Conservation (phyloP, 2,329 filamentous ascomycete genomes). For the Massarina eburnea region DNA sequence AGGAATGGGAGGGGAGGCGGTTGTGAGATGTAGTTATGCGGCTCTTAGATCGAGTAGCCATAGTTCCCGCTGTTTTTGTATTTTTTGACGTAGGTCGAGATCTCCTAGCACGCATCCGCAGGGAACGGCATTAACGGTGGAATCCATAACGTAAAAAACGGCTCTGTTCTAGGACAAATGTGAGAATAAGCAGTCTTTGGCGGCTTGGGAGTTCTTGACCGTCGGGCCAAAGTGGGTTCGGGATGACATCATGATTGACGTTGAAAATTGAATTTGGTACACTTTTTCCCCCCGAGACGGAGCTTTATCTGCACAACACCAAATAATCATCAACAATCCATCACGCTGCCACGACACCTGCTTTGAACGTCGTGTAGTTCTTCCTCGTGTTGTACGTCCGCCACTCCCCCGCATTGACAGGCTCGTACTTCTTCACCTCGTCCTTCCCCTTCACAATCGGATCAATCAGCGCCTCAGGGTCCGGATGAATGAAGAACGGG, state of each 20-base stretch:
- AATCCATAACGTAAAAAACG: slow-evolving; percentile 1
- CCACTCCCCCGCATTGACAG: slow-evolving; percentile 41
- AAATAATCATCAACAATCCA: background rate
- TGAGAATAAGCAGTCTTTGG: background rate
- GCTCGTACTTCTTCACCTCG: slow-evolving; percentile 41
- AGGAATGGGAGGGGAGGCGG: too few relatives aligned
- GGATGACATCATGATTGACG: background rate
- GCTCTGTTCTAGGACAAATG: background rate
- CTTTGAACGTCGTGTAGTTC: slow-evolving; percentile 20
- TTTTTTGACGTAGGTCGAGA: background rate
- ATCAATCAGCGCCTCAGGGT: slow-evolving; percentile 39
- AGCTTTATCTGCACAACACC: too few relatives aligned
- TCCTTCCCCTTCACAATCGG: slow-evolving; percentile 35
- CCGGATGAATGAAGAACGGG: slow-evolving; percentile 43
- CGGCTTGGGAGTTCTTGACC: background rate
- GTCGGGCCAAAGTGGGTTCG: background rate
- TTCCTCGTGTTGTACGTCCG: slow-evolving; percentile 36
- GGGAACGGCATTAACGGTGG: background rate
- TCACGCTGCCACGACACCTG: background rate
- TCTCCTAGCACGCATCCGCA: background rate
- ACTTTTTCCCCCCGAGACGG: too few relatives aligned
- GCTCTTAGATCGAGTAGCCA: background rate
- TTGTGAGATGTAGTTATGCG: too few relatives aligned
- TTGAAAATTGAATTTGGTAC: background rate
- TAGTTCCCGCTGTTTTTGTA: background rate